phyloP scores from a whole-genome alignment of 1,284 basidiomycete species.

The Marasmius sp. region DNA sequence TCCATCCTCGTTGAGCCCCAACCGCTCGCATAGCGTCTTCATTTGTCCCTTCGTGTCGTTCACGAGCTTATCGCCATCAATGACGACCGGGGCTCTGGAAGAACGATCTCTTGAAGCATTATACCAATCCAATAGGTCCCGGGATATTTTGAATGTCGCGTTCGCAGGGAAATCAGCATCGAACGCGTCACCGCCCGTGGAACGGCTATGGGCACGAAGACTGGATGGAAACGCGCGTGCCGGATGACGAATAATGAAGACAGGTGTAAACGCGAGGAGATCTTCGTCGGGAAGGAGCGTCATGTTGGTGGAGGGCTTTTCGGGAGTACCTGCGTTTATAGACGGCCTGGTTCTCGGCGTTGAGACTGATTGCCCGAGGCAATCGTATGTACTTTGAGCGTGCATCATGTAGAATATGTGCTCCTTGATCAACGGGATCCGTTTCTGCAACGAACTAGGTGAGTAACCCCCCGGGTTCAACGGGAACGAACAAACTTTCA shows the following conservation, averaged over 20 bases:
- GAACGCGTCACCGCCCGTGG: conserved; percentile 4
- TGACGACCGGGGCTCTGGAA: conserved; percentile 1
- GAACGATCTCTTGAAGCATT: neutral
- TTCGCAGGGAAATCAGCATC: conserved; percentile 6
- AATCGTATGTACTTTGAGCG: conserved; percentile 1
- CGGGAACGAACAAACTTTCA: neutral
- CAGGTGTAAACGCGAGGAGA: conserved; percentile 1
- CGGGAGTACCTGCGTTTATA: too few relatives aligned
- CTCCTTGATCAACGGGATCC: conserved; percentile 9
- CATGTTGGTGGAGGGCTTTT: neutral
- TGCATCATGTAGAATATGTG: conserved; percentile 12
- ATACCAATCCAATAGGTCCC: conserved; percentile 7
- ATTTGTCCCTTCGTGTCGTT: conserved; percentile 4
- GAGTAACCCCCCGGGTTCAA: neutral
- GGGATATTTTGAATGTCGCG: conserved; percentile 2
- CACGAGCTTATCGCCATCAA: conserved; percentile 11
- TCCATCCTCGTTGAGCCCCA: conserved; percentile 1
- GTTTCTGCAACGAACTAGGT: neutral
- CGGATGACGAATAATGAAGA: conserved; percentile 8
- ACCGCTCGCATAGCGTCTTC: conserved; percentile 3
- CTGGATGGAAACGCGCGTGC: conserved; percentile 7
- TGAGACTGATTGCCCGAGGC: neutral
- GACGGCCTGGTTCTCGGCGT: neutral
- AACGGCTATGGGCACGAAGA: conserved; percentile 3
- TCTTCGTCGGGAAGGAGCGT: conserved; percentile 5